Conservation (phyloP, 106 monocot species). For the Dactylorhiza incarnata region DNA sequence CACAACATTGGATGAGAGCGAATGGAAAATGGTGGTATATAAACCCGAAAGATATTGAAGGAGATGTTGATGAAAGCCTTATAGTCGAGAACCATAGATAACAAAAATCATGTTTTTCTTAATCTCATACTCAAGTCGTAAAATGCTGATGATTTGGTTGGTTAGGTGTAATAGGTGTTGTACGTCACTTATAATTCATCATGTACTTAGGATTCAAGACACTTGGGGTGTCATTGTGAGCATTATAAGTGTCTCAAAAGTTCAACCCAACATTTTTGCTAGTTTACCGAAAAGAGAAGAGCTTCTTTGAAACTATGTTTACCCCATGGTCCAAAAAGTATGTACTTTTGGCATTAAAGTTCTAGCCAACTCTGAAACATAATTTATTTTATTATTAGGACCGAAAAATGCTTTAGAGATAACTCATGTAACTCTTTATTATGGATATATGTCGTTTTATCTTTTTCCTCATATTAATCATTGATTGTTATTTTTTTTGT, state of each 20-base stretch:
- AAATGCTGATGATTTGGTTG: no score
- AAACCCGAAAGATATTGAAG: no score
- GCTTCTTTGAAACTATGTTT: background rate
- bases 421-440: background rate
- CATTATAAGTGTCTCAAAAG: background rate
- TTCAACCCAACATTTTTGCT: background rate
- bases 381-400: background rate
- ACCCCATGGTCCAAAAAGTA: background rate
- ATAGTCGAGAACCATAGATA: no score
- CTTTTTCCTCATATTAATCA: background rate
- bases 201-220: no score
- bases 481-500: background rate
- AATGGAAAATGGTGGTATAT: no score
- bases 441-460: no score
- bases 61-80: no score
- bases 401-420: background rate
- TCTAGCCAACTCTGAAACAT: background rate
- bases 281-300: background rate
- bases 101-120: no score
- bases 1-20: no score
- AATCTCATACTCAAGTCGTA: no score
- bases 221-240: background rate
- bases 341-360: background rate
- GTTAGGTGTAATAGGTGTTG: no score
- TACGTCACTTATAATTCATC: no score